Evolutionary conservation across 768 basidiomycete genomes (phyloP).

Genomic region (Antrodiella citrinella): DNA sequence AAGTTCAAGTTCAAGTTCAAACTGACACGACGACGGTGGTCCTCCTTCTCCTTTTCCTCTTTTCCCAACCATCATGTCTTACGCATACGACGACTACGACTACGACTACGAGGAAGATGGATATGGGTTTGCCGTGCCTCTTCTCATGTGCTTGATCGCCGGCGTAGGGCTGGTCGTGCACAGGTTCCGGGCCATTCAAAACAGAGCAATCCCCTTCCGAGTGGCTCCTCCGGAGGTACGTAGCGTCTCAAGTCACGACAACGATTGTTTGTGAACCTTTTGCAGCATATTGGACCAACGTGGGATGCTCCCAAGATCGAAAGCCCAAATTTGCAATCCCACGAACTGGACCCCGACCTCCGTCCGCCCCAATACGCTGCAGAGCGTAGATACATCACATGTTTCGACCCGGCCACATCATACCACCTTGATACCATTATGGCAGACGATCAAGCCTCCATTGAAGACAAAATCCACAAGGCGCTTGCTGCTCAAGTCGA

Average conservation of each 20-base stretch:
- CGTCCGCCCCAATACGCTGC: constrained; percentile 38
- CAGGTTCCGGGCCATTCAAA: constrained; percentile 67
- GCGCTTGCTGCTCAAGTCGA: constrained; percentile 59
- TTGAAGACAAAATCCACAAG: constrained; percentile 57
- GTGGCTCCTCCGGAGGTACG: constrained; percentile 51
- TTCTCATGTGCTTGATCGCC: constrained; percentile 63
- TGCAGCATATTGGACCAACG: constrained; percentile 31
- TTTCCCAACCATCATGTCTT: neutral
- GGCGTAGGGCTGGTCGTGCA: constrained; percentile 75
- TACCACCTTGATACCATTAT: constrained; percentile 72
- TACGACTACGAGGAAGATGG: constrained; percentile 23
- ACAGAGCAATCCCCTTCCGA: constrained; percentile 64
- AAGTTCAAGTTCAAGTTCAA: neutral
- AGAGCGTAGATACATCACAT: constrained; percentile 70
- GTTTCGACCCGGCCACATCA: constrained; percentile 86
- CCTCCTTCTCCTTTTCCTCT: neutral
- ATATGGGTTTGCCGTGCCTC: constrained; percentile 55
- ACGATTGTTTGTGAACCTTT: neutral
- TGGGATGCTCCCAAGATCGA: constrained; percentile 49
- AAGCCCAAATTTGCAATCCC: constrained; percentile 57
- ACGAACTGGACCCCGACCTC: constrained; percentile 47
- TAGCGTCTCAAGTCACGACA: constrained; percentile 5
- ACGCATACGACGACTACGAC: constrained; percentile 18
- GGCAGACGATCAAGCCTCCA: constrained; percentile 68
- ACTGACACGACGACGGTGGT: constrained; percentile 4